Conservation (phyloP, 2,329 filamentous ascomycete genomes). For the Microsporum audouinii region DNA sequence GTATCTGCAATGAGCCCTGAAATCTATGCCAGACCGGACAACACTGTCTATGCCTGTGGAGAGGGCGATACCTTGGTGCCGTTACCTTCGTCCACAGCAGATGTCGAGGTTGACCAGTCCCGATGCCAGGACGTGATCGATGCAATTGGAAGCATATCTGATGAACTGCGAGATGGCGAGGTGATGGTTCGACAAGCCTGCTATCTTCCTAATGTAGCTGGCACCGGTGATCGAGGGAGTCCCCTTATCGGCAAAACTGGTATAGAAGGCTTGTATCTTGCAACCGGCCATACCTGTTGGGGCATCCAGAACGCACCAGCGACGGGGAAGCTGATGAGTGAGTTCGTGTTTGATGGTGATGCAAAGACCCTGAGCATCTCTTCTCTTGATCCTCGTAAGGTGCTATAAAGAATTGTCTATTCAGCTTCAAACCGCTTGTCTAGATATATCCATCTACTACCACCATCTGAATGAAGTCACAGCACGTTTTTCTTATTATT, state of each 20-base stretch:
- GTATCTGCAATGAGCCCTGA: constrained; percentile 65
- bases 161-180: constrained; percentile 53
- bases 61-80: constrained; percentile 69
- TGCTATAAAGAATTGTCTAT: constrained; percentile 18
- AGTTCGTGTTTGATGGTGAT: constrained; percentile 63
- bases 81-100: constrained; percentile 62
- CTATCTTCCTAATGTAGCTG: constrained; percentile 68
- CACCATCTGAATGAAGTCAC: background rate
- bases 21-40: constrained; percentile 80
- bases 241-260: constrained; percentile 69
- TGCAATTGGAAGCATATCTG: constrained; percentile 51
- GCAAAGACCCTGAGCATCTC: constrained; percentile 56
- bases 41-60: constrained; percentile 88
- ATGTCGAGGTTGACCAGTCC: constrained; percentile 61
- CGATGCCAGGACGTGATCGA: constrained; percentile 78
- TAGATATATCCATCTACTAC: background rate
- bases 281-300: constrained; percentile 92
- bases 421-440: background rate
- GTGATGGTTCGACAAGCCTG: constrained; percentile 75
- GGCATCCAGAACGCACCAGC: constrained; percentile 92
- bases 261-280: constrained; percentile 64
- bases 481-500: background rate
- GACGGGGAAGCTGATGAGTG: constrained; percentile 70
- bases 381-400: constrained; percentile 55
- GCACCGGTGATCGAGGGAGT: constrained; percentile 41